Percentiles rank a stretch among this genome's conserved stretches.
Evolutionary conservation across 495 filamentous ascomycete genomes (phyloP).

Genomic region (Penicillium steckii): DNA sequence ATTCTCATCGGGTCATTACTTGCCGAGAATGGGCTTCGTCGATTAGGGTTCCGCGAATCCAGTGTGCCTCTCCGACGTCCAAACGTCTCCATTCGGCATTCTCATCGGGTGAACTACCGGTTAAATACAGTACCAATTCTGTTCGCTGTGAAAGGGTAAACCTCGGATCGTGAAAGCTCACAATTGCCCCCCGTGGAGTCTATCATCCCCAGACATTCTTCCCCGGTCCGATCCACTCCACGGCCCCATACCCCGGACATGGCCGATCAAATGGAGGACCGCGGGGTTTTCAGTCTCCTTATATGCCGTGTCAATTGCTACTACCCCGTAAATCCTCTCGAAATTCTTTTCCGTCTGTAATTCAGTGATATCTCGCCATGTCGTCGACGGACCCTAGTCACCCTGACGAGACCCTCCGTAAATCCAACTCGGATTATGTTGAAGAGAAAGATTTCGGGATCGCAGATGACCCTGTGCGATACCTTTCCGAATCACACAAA

Average conservation of each 20-base stretch:
- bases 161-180: too few relatives aligned
- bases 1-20: neutral
- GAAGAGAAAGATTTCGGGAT: conserved; percentile 24
- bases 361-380: conserved; percentile 12
- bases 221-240: conserved; percentile 1
- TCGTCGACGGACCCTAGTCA: neutral
- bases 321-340: neutral
- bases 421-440: conserved; percentile 19
- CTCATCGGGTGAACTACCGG: neutral
- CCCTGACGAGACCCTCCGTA: neutral
- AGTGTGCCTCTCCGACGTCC: neutral
- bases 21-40: neutral
- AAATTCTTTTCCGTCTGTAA: neutral
- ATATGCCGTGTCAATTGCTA: neutral
- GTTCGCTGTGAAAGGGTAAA: neutral
- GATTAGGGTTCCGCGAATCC: neutral
- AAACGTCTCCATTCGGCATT: neutral
- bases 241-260: conserved; percentile 10
- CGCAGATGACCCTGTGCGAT: conserved; percentile 9
- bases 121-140: neutral
- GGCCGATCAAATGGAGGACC: conserved; percentile 1
- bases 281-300: conserved; percentile 1
- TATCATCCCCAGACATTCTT: neutral
- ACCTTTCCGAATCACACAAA: conserved; percentile 37
- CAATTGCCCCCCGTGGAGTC: too few relatives aligned